Percentiles rank a stretch among this genome's conserved stretches.
phyloP scores from a whole-genome alignment of 345 rosid species.

The Eucalyptus sp. region DNA sequence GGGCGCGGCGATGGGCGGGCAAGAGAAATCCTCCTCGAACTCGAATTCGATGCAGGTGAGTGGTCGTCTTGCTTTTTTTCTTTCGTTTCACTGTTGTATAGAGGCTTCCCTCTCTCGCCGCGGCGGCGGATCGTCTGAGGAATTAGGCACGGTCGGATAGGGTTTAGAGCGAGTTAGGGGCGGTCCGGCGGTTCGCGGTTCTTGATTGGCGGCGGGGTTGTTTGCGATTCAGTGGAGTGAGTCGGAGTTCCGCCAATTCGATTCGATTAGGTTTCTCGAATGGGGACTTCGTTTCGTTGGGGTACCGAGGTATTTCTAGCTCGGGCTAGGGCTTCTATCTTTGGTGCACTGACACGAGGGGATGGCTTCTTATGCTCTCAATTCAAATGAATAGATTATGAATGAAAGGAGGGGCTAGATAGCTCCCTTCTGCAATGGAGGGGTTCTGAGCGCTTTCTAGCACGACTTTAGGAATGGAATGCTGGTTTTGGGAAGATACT shows the following conservation, averaged over 20 bases:
- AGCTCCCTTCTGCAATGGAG: not conserved
- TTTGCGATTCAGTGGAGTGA: not conserved
- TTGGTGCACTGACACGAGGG: not conserved
- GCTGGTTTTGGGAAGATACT: not conserved
- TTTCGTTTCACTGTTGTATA: constrained; percentile 2
- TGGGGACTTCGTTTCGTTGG: not conserved
- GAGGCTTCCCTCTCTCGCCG: not conserved
- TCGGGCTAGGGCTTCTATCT: not conserved
- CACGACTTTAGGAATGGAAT: not conserved
- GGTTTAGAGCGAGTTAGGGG: not conserved
- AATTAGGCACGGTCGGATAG: not conserved
- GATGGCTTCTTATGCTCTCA: not conserved
- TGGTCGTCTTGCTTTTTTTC: not conserved
- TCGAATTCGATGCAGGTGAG: constrained; percentile 87
- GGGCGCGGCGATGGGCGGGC: constrained; percentile 64
- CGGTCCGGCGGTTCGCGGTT: not conserved
- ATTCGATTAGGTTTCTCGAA: not conserved
- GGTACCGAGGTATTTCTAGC: too few relatives aligned
- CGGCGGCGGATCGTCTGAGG: not conserved
- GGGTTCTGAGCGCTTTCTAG: not conserved
- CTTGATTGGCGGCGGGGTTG: not conserved
- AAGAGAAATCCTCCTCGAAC: constrained; percentile 64
- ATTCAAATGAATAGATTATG: not conserved
- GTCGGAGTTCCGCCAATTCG: not conserved
- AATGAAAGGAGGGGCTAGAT: not conserved